Evolutionary conservation across 805 yeast genomes (phyloP), one percentile per base, ranked within the genome.

Genomic region (Hanseniaspora taiwanica): DNA sequence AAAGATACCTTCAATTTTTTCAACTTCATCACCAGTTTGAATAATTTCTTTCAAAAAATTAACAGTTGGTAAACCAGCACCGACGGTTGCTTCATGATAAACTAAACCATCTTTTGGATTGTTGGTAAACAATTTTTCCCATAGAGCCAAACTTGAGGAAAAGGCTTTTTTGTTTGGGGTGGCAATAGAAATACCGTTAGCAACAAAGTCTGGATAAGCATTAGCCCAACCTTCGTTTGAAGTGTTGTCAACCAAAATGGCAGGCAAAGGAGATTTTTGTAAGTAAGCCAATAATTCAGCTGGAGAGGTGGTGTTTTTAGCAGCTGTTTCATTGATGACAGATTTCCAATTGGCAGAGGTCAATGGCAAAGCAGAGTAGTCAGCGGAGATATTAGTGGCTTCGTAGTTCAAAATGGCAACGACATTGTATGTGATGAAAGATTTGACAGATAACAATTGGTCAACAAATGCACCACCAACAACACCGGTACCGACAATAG

Each of bases 121-220:
- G 29, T 67, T 69, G 27, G 81, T 71, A 52, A 83, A 83, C 41
- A 91, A 75, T 39, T 71, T 69, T 42, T 83, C 72, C 96, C 97
- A 91, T 10, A 78, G 63, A 19, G 65, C 59, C 46, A 81, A 62
- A 42, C 75, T 80, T 34, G 86, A 71, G 8, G 96, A 86, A 56
- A 91, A 91, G 0, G 94, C 99, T 70, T 91, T 91, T 64, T 91
- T 91, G 71, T 91, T 91, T 50, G 99, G 99, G 35, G 99, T 91
- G 16, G 97, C 98, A 52, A 91, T 76, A 35, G 96, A 85, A 48
- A 91, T 77, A 29, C 95, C 94, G 44, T 68, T 72, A 48, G 70
- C 60, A 46, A 89, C 67, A 53, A 91, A 77, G 31, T 66, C 60
- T 35, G 94, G 82, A 62, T 91, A 91, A 40, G 74, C 71, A 35